Base-by-base conservation (phyloP, 768 basidiomycete species). In the Aureoboletus auriporus region DNA sequence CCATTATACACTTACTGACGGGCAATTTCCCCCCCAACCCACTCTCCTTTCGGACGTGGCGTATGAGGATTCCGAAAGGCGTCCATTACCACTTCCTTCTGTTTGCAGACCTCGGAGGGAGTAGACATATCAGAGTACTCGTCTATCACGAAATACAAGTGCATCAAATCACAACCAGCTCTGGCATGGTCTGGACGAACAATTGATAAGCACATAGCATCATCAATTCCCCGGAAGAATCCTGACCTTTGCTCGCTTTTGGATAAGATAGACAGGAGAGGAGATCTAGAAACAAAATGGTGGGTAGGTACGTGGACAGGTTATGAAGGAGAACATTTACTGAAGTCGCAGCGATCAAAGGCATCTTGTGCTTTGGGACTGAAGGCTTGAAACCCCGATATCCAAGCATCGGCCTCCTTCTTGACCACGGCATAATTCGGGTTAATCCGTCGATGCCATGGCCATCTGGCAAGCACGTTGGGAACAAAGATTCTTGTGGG, bases 81-180 rank as follows among this genome's bases (percentile, higher is more conserved):
- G 9, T 59, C 50, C n/a, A 48, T 42, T 62, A 69, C 7, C 61
- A 0, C 62, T 1, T 53, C 40, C 34, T 47, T 53, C 38, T 59
- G 58, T 23, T 55, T 29, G 2, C 61, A 64, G 8, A 68, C 75
- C 5, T 54, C 67, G 0, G 57, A 30, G 0, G 55, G 64, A 27
- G 64, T 52, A 0, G 64, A 64, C 13, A 69, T 61, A 59, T 82
- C 80, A 6, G 76, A 72, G 50, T 74, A 70, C 54, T 78, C 75
- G 54, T 82, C 79, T 53, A 74, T 66, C 35, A 79, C 47, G 53
- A 76, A 79, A 54, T 76, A 69, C 6, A 78, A 51, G 31, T 75
- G 71, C 75, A 80, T 78, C 40, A 80, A 58, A 48, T 80, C 78
- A 44, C 77, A 76, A 8, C 64, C 69, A 10, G 68, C 62, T 12